Evolutionary conservation across 495 filamentous ascomycete species (phyloP), one percentile per base, ranked within the genome.

Genomic region (Cudoniella acicularis): DNA sequence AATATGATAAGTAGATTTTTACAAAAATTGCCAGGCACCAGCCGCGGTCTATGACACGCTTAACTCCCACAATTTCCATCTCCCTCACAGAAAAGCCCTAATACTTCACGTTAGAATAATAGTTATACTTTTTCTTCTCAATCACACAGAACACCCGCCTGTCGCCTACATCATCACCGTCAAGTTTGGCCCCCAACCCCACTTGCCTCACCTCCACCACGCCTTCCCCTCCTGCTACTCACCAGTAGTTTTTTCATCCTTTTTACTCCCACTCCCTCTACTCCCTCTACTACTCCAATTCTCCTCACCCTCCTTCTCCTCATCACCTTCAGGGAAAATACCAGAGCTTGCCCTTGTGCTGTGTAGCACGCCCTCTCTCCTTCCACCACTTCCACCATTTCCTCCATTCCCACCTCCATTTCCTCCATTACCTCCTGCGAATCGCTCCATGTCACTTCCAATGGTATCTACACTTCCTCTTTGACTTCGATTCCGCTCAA

Each of bases 401-500:
- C 71, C 16, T 54, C 57, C 17, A 63, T 60, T 66, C 17, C 63
- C 66, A 36, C 70, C 68, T n/a, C 72, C 59, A 61, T 67, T 47
- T 62, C 71, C 16, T 54, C 57, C 17, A 63, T 60, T 66, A 36
- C 70, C 68, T 10, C 73, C 71, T 52, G 66, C 74, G 42, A 70
- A 59, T 13, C 72, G 68, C 27, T 64, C 68, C 26, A 67, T 65
- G 26, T 70, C 74, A 20, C 66, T 69, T 21, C 69, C 63, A 30
- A 69, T 61, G 6, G 56, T 65, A 20, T 73, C 54, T 36, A 73
- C 73, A 47, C 78, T 78, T 0, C 75, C 74, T 56, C 80, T 80
- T 69, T 36, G 30, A 36, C 30, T 36, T 13, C 30, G 4, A 36
- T 80, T 71, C 57, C 79, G 69, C 17, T 73, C 75, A 9, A 70